These are phyloP conservation scores for Brachypodium distachyon DNA, from an alignment of 202 grass and related monocot genomes.

Conservation along the genomic window DNA sequence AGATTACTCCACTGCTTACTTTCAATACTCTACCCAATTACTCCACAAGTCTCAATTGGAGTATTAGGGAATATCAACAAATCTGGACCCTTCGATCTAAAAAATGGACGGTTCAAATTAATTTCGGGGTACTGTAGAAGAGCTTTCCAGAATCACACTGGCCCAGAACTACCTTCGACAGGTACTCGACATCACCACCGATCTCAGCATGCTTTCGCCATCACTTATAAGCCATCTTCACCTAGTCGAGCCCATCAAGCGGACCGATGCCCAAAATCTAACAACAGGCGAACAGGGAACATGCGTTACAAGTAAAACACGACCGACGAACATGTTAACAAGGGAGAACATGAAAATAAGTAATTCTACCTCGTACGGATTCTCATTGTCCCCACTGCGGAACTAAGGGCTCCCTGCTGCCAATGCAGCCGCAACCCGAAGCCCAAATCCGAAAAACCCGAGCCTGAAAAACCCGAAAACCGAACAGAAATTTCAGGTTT, in stretches of 20 bases:
- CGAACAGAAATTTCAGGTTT: too few relatives aligned
- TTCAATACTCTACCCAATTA: too few relatives aligned
- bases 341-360: background rate
- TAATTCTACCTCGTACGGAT: conserved; percentile 47
- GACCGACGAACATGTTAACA: background rate
- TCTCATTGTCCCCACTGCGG: conserved; percentile 29
- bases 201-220: conserved; percentile 46
- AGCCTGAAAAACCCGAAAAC: too few relatives aligned
- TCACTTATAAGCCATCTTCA: conserved; percentile 47
- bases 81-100: too few relatives aligned
- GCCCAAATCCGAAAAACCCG: too few relatives aligned
- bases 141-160: background rate
- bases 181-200: conserved; percentile 18
- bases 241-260: conserved; percentile 47
- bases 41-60: too few relatives aligned
- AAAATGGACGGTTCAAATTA: too few relatives aligned
- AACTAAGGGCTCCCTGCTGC: conserved; percentile 30
- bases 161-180: conserved; percentile 33
- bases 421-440: conserved; percentile 22
- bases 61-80: too few relatives aligned
- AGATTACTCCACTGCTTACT: too few relatives aligned
- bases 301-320: background rate
- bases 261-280: conserved; percentile 57
- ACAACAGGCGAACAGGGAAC: background rate
- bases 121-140: too few relatives aligned